Conservation (phyloP, 2,329 filamentous ascomycete genomes). For the Teratosphaeria pseudoeucalypti region DNA sequence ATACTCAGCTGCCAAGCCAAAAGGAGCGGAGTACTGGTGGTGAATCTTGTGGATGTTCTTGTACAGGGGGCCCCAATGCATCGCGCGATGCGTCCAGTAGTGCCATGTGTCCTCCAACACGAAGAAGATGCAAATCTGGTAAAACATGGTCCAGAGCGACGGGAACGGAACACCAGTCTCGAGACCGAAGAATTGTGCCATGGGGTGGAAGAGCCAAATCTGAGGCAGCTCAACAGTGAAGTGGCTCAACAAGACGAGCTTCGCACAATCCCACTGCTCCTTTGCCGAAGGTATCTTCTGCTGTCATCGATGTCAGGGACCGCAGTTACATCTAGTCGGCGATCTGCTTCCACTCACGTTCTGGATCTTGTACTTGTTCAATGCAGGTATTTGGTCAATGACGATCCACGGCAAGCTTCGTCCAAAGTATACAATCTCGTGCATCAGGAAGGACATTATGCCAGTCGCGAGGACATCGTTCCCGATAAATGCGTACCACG, state of each 20-base stretch:
- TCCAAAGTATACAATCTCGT: conserved; percentile 92
- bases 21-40: conserved; percentile 96
- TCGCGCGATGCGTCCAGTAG: conserved; percentile 86
- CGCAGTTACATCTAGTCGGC: background rate
- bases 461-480: conserved; percentile 95
- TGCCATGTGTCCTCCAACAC: conserved; percentile 95
- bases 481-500: conserved; percentile 97
- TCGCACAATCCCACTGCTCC: conserved; percentile 92
- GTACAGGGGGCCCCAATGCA: conserved; percentile 94
- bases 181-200: conserved; percentile 87
- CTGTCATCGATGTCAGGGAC: conserved; percentile 27
- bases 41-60: conserved; percentile 97
- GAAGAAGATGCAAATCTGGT: conserved; percentile 90
- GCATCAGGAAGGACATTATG: conserved; percentile 93
- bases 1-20: conserved; percentile 93
- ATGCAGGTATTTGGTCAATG: conserved; percentile 75
- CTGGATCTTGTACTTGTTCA: conserved; percentile 93
- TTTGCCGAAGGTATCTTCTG: conserved; percentile 81
- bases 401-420: conserved; percentile 85
- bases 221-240: conserved; percentile 97
- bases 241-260: conserved; percentile 84
- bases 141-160: conserved; percentile 69
- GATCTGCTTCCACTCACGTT: conserved; percentile 44
- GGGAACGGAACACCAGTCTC: conserved; percentile 85
- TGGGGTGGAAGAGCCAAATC: conserved; percentile 98